Evolutionary conservation across 345 rosid genomes (phyloP).

Genomic region (sweet orange (Citrus sinensis)): DVS_A1.0 CM039162.1:16501001-16501500

Average conservation of each 20-base stretch:
- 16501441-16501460: neutral
- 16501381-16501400: slow-evolving; percentile 66
- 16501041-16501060: slow-evolving; percentile 60
- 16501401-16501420: slow-evolving; percentile 61
- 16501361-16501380: slow-evolving; percentile 46
- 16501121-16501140: neutral
- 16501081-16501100: slow-evolving; percentile 6
- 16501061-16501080: slow-evolving; percentile 75
- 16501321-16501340: slow-evolving; percentile 36
- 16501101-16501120: too few relatives aligned
- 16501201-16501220: slow-evolving; percentile 71
- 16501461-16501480: neutral
- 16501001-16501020: slow-evolving; percentile 53
- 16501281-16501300: slow-evolving; percentile 74
- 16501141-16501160: neutral
- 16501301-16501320: slow-evolving; percentile 60
- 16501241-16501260: slow-evolving; percentile 73
- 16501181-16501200: slow-evolving; percentile 82
- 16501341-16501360: slow-evolving; percentile 56
- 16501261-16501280: slow-evolving; percentile 82
- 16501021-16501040: slow-evolving; percentile 54
- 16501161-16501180: slow-evolving; percentile 40
- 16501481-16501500: neutral
- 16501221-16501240: slow-evolving; percentile 71
- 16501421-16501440: slow-evolving; percentile 75